These are phyloP conservation scores for Alternaria novae-zelandiae DNA, from an alignment of 2,329 filamentous ascomycete genomes.

Conservation along the genomic window DNA sequence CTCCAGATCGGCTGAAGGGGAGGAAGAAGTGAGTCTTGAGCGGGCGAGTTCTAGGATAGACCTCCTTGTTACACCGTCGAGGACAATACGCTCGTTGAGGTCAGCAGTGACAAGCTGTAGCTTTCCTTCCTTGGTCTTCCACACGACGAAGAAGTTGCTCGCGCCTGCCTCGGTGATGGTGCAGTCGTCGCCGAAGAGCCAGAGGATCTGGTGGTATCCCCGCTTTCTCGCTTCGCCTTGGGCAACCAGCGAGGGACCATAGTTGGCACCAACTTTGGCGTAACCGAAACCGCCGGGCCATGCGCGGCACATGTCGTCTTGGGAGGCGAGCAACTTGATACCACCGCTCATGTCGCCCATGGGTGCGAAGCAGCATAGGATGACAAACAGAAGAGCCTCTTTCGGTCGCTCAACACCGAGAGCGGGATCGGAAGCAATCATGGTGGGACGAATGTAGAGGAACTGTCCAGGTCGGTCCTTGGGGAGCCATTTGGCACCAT, in stretches of 20 bases:
- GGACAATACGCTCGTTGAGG: slow-evolving; percentile 80
- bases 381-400: slow-evolving; percentile 88
- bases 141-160: slow-evolving; percentile 89
- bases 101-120: slow-evolving; percentile 82
- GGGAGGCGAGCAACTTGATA: slow-evolving; percentile 77
- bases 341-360: slow-evolving; percentile 47
- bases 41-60: slow-evolving; percentile 77
- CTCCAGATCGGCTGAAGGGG: slow-evolving; percentile 42
- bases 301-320: slow-evolving; percentile 83
- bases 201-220: slow-evolving; percentile 91
- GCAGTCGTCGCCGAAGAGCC: slow-evolving; percentile 80
- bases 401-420: slow-evolving; percentile 81
- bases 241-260: slow-evolving; percentile 81
- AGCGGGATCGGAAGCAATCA: slow-evolving; percentile 82
- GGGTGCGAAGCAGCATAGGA: slow-evolving; percentile 60
- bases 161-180: slow-evolving; percentile 90
- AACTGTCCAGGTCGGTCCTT: slow-evolving; percentile 70
- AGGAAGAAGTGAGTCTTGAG: slow-evolving; percentile 60
- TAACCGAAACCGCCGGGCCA: slow-evolving; percentile 94
- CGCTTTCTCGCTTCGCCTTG: slow-evolving; percentile 74
- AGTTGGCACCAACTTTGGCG: slow-evolving; percentile 93
- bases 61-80: slow-evolving; percentile 86
- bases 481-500: slow-evolving; percentile 82
- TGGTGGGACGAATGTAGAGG: slow-evolving; percentile 84
- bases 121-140: slow-evolving; percentile 69